Evolutionary conservation across 306 rosid species (phyloP), one percentile per base, ranked within the genome.

Genomic region (Inga laurina): DNA sequence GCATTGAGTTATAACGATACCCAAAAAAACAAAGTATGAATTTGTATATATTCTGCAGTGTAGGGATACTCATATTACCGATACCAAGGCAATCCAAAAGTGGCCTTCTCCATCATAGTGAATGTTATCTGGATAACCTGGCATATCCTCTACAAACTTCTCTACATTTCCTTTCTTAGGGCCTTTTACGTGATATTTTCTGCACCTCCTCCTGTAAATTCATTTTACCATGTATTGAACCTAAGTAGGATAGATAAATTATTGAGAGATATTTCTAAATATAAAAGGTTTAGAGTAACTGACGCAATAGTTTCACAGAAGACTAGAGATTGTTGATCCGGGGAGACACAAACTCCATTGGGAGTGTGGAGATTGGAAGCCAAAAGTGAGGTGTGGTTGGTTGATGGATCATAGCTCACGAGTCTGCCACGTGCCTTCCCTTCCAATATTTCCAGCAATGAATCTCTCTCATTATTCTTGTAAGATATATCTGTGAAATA

Each of bases 401-500:
- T 89, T 56, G 80, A 1, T 30, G 93, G 93, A 77, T 91, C 64
- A 49, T 90, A 90, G 84, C 93, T 90, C 75, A 93, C 10, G 41
- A 93, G 67, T 64, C 97, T 89, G 4, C 93, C 97, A 69, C 87
- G 68, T 14, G 98, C 94, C 39, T 81, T 86, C 0, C 93, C 94
- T 74, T 93, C 97, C 4, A 88, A 41, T 9, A 88, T 0, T 67
- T 93, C 97, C 15, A 64, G 56, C 0, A 64, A 44, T 1, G 75
- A 70, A 27, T 0, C 87, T 83, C 2, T 46, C 4, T 0, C 83
- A 0, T 56, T 19, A 79, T 93, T 90, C 81, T 89, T 94, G 27
- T 77, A 70, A 2, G 97, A 89, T 59, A 92, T 93, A 18, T 92
- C 96, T 0, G 97, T 89, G 79, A 91, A 94, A 79, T 94, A 94